A percentile compares a stretch with the other conserved stretches of the same genome.
These are phyloP conservation scores for Leptodermis oblonga DNA, from an alignment of 257 asterid genomes.

Conservation along the genomic window DNA sequence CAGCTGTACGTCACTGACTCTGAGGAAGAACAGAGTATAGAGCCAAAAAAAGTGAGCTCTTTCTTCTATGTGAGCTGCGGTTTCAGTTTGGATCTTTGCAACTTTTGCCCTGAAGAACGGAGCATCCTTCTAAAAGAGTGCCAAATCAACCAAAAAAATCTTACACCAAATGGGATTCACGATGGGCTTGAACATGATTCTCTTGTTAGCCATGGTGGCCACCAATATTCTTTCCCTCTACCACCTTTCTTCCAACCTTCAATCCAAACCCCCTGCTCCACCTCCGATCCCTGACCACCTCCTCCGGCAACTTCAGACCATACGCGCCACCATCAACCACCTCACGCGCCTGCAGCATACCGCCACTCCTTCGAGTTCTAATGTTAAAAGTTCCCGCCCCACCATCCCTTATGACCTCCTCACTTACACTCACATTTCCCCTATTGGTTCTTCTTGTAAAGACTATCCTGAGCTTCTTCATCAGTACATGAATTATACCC, in stretches of 20 bases:
- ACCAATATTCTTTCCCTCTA: constrained; percentile 94
- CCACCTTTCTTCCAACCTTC: constrained; percentile 92
- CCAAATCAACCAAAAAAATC: constrained; percentile 9
- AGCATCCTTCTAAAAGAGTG: neutral
- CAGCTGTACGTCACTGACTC: neutral
- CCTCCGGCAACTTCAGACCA: constrained; percentile 87
- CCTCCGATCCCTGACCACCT: constrained; percentile 89
- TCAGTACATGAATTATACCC: constrained; percentile 82
- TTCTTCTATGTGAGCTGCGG: neutral
- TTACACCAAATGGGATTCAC: constrained; percentile 58
- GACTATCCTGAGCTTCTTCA: constrained; percentile 75
- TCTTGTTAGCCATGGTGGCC: constrained; percentile 87
- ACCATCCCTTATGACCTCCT: constrained; percentile 83
- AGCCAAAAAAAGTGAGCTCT: neutral
- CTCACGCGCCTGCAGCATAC: constrained; percentile 74
- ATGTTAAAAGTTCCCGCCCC: constrained; percentile 28
- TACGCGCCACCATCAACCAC: constrained; percentile 94
- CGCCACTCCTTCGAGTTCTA: constrained; percentile 21
- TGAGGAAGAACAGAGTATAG: neutral
- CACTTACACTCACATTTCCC: constrained; percentile 67
- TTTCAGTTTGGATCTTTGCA: neutral
- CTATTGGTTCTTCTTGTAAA: constrained; percentile 84
- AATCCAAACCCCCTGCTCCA: constrained; percentile 48
- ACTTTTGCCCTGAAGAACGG: neutral
- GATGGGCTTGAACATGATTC: constrained; percentile 80